These are phyloP conservation scores for Selaginella tamariscina DNA, from an alignment of 75 land plant species.

Conservation along the genomic window DNA sequence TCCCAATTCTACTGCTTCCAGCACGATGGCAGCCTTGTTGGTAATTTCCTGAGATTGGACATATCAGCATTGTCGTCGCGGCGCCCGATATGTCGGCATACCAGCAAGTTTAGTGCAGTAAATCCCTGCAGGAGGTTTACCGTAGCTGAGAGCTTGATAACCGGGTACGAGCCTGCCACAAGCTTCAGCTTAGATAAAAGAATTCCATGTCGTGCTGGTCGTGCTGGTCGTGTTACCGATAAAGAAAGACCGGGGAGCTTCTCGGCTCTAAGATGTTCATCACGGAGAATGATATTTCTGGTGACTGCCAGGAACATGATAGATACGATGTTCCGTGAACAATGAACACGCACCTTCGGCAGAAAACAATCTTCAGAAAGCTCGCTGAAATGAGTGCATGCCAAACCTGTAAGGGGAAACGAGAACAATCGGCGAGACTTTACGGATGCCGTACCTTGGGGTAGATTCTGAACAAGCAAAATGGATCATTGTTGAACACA, in stretches of 20 bases:
- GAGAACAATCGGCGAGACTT: not conserved
- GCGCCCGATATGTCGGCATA: not conserved
- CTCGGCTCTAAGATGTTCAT: constrained; percentile 74
- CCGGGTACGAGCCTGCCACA: not conserved
- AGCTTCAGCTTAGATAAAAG: not conserved
- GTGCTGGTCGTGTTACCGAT: constrained; percentile 10
- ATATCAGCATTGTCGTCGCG: not conserved
- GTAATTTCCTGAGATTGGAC: not conserved
- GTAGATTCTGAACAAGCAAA: constrained; percentile 43
- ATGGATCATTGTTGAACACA: constrained; percentile 63
- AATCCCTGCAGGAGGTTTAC: not conserved
- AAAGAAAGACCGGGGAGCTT: constrained; percentile 50
- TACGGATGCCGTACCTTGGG: constrained; percentile 47
- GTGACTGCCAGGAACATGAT: constrained; percentile 38
- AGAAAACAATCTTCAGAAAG: constrained; percentile 46
- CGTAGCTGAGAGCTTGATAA: not conserved
- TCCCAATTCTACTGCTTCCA: not conserved
- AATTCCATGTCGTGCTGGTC: too few species aligned
- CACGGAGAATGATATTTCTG: constrained; percentile 51
- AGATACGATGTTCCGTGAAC: not conserved
- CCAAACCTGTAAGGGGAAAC: constrained; percentile 44
- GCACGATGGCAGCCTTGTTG: not conserved
- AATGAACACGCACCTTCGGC: constrained; percentile 35
- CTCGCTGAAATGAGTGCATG: constrained; percentile 87
- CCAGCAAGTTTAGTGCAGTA: not conserved